Evolutionary conservation across 2,329 filamentous ascomycete species (phyloP), one percentile per base, ranked within the genome.

Genomic region (Penicillium sp.): DNA sequence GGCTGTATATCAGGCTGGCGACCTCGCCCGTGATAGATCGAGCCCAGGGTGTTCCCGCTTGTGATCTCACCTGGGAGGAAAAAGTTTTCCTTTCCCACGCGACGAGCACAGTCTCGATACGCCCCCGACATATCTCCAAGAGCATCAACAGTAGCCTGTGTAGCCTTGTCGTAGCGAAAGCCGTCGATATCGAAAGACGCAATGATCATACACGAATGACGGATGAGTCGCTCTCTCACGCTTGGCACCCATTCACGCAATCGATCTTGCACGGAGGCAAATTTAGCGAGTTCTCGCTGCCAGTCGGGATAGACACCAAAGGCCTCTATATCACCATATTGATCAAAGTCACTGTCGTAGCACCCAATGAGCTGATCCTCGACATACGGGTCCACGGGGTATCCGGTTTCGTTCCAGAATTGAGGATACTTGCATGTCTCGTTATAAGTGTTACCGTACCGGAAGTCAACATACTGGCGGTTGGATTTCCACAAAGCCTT

Each of bases 231-330:
- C 43, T 79, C 76, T 30, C 79, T 72, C 0, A 87, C 84, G 11
- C 79, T 78, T 2, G 82, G 80, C 26, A 79, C 64, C 85, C 85
- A 88, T 61, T 86, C 84, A 48, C 85, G 79, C 3, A 88, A 74
- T 64, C 85, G 83, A 68, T 88, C 85, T 69, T 88, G 85, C 1
- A 87, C 84, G 39, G 81, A 84, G 44, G 84, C 83, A 69, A 87
- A 88, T 61, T 87, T 87, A 18, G 83, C 79, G 39, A 87, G 75
- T 66, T 87, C 82, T 65, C 83, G 81, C 62, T 85, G 74, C 80
- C 82, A 87, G 63, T 86, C 82, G 0, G 83, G 80, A 54, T 80
- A 85, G 13, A 84, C 79, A 59, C 84, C 84, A 61, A 86, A 86
- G 38, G 83, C 83, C 65, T 84, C 81, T 23, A 81, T 81, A 60